Base-by-base conservation (phyloP, 1,139 yeast genomes). In the Pichia sp. region DNA sequence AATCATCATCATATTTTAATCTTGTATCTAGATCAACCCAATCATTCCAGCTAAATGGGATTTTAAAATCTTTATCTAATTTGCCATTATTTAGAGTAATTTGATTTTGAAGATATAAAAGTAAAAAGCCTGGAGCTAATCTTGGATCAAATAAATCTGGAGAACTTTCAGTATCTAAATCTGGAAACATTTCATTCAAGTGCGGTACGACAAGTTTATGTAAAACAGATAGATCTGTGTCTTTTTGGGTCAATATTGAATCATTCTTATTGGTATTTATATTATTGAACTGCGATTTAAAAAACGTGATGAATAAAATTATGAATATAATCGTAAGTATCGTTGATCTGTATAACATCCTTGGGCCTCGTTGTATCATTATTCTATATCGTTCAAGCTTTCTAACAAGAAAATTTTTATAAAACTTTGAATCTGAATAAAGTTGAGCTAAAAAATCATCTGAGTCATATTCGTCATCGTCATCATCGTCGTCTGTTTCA, bases 21-120 rank as follows among this genome's bases (percentile, higher is more conserved):
- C 56, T 61, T n/a, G 55, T 35, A 12, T 53, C 49, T 36, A 64
- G 42, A 48, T 63, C 62, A 13, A 61, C 49, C 66, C 67, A 64
- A 43, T 59, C 63, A 23, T 46, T 50, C 68, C 67, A 64, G 43
- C 59, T 54, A 32, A 64, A 63, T 0, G 64, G 62, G 2, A 63
- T 41, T 23, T 47, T 46, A 35, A 57, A 59, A 12, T 48, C 42
- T 7, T 58, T 56, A 39, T 57, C 50, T 11, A 59, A 27, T 9
- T 48, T 34, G 7, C 55, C 56, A 15, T 55, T 39, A 26, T 52
- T 52, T 5, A 25, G 11, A 13, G 51, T 47, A 5, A 52, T 13
- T 26, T 58, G 59, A 39, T 50, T 20, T 32, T 55, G 54, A n/a
- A 63, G 38, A 15, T 54, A 52, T n/a, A 53, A 32, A 22, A 64